Evolutionary conservation across 331 rosid species (phyloP).

Genomic region (Spiraea crenata): DNA sequence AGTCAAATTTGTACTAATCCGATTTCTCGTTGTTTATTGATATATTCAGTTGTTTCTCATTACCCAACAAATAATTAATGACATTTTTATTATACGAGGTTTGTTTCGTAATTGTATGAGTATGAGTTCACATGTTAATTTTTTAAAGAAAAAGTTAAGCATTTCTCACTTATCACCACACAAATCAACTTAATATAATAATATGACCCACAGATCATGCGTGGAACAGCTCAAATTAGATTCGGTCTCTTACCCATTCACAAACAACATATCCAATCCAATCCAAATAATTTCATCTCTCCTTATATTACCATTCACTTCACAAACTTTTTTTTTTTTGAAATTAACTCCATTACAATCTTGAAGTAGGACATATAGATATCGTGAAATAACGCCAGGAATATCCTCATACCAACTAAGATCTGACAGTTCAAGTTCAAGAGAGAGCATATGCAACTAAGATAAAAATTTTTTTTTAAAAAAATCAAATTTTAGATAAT

Average conservation of each 20-base stretch:
- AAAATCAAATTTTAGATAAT: not conserved
- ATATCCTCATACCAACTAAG: too few relatives aligned
- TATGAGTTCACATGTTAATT: constrained; percentile 69
- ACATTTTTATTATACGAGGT: constrained; percentile 39
- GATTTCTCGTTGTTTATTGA: not conserved
- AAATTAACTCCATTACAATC: constrained; percentile 3
- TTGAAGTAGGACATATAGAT: too few relatives aligned
- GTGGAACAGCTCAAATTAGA: constrained; percentile 66
- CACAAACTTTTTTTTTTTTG: not conserved
- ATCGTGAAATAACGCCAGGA: too few relatives aligned
- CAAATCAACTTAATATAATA: constrained; percentile 53
- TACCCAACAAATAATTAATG: constrained; percentile 39
- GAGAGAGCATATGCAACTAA: too few relatives aligned
- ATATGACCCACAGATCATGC: constrained; percentile 86
- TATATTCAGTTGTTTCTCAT: constrained; percentile 28
- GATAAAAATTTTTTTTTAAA: too few relatives aligned
- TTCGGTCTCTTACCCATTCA: constrained; percentile 41
- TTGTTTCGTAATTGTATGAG: constrained; percentile 57
- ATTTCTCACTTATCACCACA: constrained; percentile 74
- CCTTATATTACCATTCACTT: constrained; percentile 22
- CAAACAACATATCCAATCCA: constrained; percentile 28
- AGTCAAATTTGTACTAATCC: not conserved
- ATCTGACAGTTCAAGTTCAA: too few relatives aligned
- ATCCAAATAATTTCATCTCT: constrained; percentile 26
- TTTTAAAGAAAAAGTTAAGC: constrained; percentile 44